Conservation (phyloP, 2,329 filamentous ascomycete genomes). For the Lasiodiplodia sp. region DNA sequence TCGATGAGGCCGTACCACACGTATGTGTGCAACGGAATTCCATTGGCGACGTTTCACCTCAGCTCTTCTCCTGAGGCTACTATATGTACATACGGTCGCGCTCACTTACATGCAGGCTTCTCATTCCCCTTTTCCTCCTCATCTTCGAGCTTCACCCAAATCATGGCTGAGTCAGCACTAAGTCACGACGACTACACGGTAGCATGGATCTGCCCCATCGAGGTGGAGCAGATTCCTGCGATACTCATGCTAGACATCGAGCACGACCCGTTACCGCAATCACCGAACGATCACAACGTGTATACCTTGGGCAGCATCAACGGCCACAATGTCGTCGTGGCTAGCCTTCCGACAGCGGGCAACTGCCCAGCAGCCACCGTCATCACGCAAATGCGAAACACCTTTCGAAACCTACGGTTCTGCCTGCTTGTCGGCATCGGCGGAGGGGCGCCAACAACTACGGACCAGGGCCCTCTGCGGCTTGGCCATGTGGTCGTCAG, state of each 20-base stretch:
- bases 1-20: no score
- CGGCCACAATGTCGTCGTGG: not conserved
- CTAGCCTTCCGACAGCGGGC: not conserved
- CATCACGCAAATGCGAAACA: constrained; percentile 5
- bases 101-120: no score
- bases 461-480: constrained; percentile 27
- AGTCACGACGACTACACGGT: not conserved
- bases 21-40: no score
- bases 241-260: not conserved
- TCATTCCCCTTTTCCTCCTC: no score
- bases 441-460: constrained; percentile 35
- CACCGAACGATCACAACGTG: not conserved
- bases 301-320: not conserved
- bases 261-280: not conserved
- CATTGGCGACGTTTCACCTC: no score
- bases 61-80: no score
- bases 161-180: not conserved
- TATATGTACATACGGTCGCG: no score
- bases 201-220: not conserved
- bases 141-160: no score
- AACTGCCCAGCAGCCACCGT: not conserved
- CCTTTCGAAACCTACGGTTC: constrained; percentile 33
- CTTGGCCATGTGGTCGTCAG: constrained; percentile 41
- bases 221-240: not conserved
- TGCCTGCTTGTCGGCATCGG: constrained; percentile 38